These are phyloP conservation scores for Ganoderma meredithae DNA, from an alignment of 1,284 basidiomycete species.

Conservation along the genomic window DNA sequence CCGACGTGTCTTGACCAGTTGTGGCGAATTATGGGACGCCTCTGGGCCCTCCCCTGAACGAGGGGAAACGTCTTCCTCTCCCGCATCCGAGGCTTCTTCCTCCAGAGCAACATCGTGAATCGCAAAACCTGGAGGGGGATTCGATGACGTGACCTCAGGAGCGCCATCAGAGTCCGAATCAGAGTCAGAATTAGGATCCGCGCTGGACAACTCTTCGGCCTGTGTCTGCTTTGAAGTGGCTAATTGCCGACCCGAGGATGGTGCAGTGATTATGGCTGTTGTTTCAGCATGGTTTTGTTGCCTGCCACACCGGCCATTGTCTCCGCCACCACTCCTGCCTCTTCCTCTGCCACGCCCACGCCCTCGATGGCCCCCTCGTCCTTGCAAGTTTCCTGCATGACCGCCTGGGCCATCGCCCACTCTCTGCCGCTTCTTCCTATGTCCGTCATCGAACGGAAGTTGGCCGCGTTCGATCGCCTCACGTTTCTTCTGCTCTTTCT, in stretches of 20 bases:
- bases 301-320: conserved; percentile 23
- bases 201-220: conserved; percentile 14
- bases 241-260: background rate
- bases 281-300: background rate
- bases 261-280: background rate
- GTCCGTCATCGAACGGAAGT: conserved; percentile 58
- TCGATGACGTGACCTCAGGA: conserved; percentile 73
- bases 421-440: conserved; percentile 44
- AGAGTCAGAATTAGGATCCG: conserved; percentile 33
- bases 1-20: conserved; percentile 39
- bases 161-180: conserved; percentile 50
- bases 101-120: conserved; percentile 13
- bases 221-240: background rate
- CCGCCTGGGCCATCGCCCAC: conserved; percentile 34
- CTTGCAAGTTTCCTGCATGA: conserved; percentile 42
- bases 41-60: conserved; percentile 7
- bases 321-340: conserved; percentile 44
- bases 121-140: conserved; percentile 38
- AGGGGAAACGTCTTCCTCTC: conserved; percentile 10
- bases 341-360: conserved; percentile 46
- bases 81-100: conserved; percentile 14
- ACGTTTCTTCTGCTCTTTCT: conserved; percentile 78
- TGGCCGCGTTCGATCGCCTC: conserved; percentile 85
- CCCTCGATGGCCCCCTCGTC: conserved; percentile 42
- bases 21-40: background rate